Evolutionary conservation across 495 filamentous ascomycete species (phyloP), one percentile per base, ranked within the genome.

Genomic region (Daldinia decipiens): DNA sequence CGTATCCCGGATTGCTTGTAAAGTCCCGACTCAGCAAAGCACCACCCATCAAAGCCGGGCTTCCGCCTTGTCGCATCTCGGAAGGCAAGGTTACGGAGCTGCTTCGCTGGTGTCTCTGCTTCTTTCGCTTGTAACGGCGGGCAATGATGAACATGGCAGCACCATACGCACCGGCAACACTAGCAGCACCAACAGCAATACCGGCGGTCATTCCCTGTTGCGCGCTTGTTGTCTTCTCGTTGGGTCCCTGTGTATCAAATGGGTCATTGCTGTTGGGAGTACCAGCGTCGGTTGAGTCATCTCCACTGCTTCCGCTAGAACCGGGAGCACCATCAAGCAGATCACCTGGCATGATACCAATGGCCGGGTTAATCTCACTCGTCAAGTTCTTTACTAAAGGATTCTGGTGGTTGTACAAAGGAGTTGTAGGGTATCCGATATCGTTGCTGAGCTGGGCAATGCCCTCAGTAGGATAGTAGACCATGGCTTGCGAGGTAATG

Each of bases 131-230:
- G 87, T 98, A 99, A 66, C 95, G 86, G 51, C 96, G 88, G 26
- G 95, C 95, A 70, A 98, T 87, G 77, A 94, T 91, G 81, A 98
- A 96, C 95, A 99, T 98, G 78, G 93, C 96, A n/a, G 92, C 95
- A 76, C 94, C 96, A 73, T 99, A 99, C n/a, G 90, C 91, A 51
- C 90, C 89, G 15, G 93, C 93, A 74, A 93, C 93, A 45, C 85
- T 88, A 32, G 93, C 87, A 58, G 92, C 90, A 72, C 90, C 92
- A 52, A 90, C 81, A 53, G 89, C 92, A 77, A 98, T 93, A 70
- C 91, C 93, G 53, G 93, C 91, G n/a, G 91, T 95, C 74, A 90
- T 92, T 60, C 88, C 87, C 57, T 86, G 87, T 56, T 93, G 87
- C 26, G 85, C 75, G 21, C 70, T 82, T 32, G 87, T 85, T 53